Percentiles rank a stretch among this genome's conserved stretches.
Conservation (phyloP, 2,329 filamentous ascomycete genomes). For the Phoma herbarum region DNA sequence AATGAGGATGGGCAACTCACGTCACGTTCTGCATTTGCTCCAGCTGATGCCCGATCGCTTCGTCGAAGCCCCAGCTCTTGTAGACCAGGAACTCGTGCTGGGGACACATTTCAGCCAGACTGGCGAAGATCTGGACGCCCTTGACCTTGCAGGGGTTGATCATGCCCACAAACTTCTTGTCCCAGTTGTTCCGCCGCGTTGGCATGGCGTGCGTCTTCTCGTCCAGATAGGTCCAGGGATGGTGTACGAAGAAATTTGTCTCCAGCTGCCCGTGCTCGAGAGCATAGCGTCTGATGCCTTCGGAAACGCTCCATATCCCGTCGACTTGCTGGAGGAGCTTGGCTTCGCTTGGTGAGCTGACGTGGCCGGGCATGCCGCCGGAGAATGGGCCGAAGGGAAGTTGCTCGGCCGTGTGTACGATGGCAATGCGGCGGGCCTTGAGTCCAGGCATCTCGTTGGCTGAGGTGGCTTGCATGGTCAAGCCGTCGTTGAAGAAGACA, state of each 20-base stretch:
- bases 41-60: neutral
- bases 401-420: neutral
- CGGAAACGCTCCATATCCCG: neutral
- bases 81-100: neutral
- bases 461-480: neutral
- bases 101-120: neutral
- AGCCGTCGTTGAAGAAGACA: neutral
- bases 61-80: neutral
- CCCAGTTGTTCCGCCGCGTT: neutral
- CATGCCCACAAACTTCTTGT: neutral
- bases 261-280: neutral
- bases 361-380: neutral
- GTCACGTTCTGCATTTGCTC: neutral
- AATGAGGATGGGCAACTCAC: neutral
- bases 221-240: neutral
- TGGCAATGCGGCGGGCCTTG: neutral
- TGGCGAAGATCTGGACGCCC: neutral
- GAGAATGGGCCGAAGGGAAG: neutral
- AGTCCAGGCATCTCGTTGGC: neutral
- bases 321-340: neutral
- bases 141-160: neutral
- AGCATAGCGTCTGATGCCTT: neutral
- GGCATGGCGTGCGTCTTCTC: neutral
- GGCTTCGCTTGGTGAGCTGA: neutral
- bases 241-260: neutral